Percentiles rank a stretch among this genome's conserved stretches.
phyloP scores from a whole-genome alignment of 2,329 filamentous ascomycete species.

The Phialophora tarda region DNA sequence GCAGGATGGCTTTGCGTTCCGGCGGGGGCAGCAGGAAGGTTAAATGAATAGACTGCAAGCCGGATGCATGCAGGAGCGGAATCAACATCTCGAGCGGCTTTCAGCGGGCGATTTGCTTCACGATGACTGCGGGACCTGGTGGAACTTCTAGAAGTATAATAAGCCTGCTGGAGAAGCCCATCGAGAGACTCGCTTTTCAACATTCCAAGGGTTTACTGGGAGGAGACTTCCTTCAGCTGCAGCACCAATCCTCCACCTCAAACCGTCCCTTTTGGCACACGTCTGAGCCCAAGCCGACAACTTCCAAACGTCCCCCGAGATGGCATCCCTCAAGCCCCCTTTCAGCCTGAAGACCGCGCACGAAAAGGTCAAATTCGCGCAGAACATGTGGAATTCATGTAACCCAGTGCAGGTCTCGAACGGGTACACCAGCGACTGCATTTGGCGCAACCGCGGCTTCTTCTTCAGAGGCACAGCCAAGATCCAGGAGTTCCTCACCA shows the following conservation, averaged over 20 bases:
- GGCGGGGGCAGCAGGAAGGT: not conserved
- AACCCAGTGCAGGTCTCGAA: conserved; percentile 69
- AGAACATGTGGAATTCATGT: conserved; percentile 80
- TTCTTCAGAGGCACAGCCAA: conserved; percentile 70
- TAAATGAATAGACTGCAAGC: not conserved
- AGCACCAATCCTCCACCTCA: not conserved
- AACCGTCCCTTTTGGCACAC: not conserved
- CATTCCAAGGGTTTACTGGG: not conserved
- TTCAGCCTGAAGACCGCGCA: conserved; percentile 75
- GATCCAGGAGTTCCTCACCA: conserved; percentile 70
- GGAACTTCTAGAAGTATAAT: not conserved
- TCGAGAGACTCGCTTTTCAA: not conserved
- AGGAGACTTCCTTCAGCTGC: not conserved
- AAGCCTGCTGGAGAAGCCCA: not conserved
- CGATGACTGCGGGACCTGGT: not conserved
- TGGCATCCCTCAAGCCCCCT: conserved; percentile 63
- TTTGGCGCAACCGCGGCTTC: conserved; percentile 77
- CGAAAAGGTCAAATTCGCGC: conserved; percentile 81
- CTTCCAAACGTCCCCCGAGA: conserved; percentile 28
- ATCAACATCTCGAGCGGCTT: not conserved
- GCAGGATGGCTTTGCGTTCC: not conserved
- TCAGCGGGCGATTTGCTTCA: not conserved
- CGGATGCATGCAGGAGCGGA: not conserved
- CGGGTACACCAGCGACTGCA: conserved; percentile 75
- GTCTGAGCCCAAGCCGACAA: not conserved